Evolutionary conservation across 495 filamentous ascomycete species (phyloP), one percentile per base, ranked within the genome.

Genomic region (Aspergillus hancockii): DNA sequence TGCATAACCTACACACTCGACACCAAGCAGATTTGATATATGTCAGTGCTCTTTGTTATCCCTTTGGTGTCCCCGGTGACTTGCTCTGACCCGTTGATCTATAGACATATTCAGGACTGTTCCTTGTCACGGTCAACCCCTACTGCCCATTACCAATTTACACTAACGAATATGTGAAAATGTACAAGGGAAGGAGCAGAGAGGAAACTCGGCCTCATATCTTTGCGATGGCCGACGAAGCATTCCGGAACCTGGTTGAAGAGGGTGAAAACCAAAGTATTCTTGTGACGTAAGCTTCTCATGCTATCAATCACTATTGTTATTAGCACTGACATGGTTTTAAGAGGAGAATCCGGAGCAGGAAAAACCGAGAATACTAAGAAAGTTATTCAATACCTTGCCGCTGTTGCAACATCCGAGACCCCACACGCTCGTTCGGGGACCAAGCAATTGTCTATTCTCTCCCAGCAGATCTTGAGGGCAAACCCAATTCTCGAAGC

Each of bases 281-380:
- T 67, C 80, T 99, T 36, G 95, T 99, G 6, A 99, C 95, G 79
- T 85, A 67, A 70, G 82, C 76, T 30, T 32, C 21, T 31, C 57
- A 4, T 22, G 16, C n/a, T 22, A 16, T 41, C 19, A 25, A 23
- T 16, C 1, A 18, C 45, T 10, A 14, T 28, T 22, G n/a, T 8
- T 14, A 45, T 46, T 43, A 1, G 36, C 9, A 28, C 23, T 69
- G 46, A 70, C 52, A 47, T 28, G n/a, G 6, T 18, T 4, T 32
- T 47, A 53, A 85, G 83, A 31, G 95, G 95, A 71, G 95, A 99
- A 75, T 99, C 95, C 21, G 95, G 95, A 62, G 95, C 95, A 28
- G 95, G 95, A 61, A 99, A 99, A 75, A 99, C 95, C 0, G 95
- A 99, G 70, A 99, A 99, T 63, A 99, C 95, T 3, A 99, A 99